These are phyloP conservation scores for Tylopilus felleus DNA, from an alignment of 768 basidiomycete species.

Conservation along the genomic window DNA sequence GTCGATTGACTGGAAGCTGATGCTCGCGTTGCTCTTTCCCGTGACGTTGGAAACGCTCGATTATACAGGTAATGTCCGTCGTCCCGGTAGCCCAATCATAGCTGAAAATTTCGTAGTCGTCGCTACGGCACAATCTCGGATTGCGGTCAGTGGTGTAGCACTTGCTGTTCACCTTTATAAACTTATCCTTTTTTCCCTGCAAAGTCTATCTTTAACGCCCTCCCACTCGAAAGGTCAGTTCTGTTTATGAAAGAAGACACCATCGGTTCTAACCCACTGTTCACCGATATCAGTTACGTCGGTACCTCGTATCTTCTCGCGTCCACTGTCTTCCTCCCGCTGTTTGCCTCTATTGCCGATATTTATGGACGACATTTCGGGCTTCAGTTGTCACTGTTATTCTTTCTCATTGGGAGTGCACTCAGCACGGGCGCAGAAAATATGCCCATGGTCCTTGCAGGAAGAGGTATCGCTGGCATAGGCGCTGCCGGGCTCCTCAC, in stretches of 20 bases:
- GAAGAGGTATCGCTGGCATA: too few species aligned
- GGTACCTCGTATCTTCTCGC: conserved; percentile 50
- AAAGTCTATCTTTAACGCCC: conserved; percentile 30
- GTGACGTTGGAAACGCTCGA: conserved; percentile 39
- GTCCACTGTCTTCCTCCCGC: conserved; percentile 50
- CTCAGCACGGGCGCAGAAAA: too few species aligned
- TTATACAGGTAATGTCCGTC: conserved; percentile 22
- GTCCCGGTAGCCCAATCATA: background rate
- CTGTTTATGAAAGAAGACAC: background rate
- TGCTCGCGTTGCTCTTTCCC: conserved; percentile 39
- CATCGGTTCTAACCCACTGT: background rate
- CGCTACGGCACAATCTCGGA: conserved; percentile 49
- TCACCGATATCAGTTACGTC: conserved; percentile 35
- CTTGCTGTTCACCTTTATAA: background rate
- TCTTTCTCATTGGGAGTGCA: conserved; percentile 44
- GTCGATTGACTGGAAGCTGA: conserved; percentile 27
- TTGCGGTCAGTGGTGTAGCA: conserved; percentile 38
- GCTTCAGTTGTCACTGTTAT: conserved; percentile 40
- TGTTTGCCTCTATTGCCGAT: conserved; percentile 49
- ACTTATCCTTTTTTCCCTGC: background rate
- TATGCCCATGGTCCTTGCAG: too few species aligned
- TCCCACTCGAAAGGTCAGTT: conserved; percentile 26
- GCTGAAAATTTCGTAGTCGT: conserved; percentile 14
- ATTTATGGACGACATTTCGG: conserved; percentile 49
- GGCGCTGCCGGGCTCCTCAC: conserved; percentile 39